phyloP scores from a whole-genome alignment of 139 green algal genomes.

The Haematococcus lacustris region DNA sequence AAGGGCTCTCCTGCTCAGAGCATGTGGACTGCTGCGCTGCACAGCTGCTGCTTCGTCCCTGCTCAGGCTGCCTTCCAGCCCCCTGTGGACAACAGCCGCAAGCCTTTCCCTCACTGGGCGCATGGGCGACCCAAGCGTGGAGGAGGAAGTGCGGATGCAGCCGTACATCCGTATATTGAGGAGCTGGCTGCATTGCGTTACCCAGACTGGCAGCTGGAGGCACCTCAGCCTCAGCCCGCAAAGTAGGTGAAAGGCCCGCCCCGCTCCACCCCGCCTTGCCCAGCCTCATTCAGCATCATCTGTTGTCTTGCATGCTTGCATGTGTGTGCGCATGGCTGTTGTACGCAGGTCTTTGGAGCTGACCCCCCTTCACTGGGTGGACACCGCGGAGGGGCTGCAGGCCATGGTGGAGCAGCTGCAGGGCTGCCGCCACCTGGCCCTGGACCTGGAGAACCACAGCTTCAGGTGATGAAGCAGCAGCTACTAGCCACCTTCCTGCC shows the following conservation, averaged over 20 bases:
- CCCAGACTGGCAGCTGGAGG: background rate
- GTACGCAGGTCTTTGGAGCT: constrained; percentile 21
- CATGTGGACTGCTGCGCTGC: too few relatives aligned
- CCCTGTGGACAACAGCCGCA: background rate
- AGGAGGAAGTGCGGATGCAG: background rate
- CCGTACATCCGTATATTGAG: background rate
- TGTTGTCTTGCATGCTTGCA: background rate
- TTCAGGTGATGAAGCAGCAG: constrained; percentile 13
- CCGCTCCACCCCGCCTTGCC: background rate
- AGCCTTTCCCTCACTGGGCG: background rate
- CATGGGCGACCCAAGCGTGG: too few relatives aligned
- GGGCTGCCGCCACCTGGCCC: constrained; percentile 49
- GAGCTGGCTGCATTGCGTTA: background rate
- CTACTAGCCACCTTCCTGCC: background rate
- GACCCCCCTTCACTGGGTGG: constrained; percentile 50
- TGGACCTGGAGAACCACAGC: constrained; percentile 87
- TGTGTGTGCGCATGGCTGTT: background rate
- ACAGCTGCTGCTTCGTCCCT: too few relatives aligned
- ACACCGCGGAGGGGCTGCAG: constrained; percentile 34
- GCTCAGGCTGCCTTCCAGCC: background rate
- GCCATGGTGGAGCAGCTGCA: constrained; percentile 40
- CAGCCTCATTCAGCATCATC: too few relatives aligned
- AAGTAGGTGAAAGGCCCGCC: background rate
- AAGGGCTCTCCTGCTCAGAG: too few relatives aligned
- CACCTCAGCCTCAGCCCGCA: background rate